phyloP scores from a whole-genome alignment of 148 eudicot species.

The Pharnaceum exiguum region DNA sequence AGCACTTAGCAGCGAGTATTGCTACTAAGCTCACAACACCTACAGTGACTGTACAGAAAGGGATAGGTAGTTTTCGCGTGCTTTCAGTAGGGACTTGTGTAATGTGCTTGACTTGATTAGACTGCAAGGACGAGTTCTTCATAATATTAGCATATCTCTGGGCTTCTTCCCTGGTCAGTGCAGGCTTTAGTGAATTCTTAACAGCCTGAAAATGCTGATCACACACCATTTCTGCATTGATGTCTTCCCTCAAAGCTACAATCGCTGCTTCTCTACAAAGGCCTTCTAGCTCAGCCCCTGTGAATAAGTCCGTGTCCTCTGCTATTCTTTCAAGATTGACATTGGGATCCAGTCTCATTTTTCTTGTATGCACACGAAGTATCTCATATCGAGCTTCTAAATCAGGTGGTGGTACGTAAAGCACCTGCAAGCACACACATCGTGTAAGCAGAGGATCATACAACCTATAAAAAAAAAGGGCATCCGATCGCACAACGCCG shows the following conservation, averaged over 20 bases:
- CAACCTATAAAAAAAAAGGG: too few species aligned
- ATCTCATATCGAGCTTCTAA: constrained; percentile 75
- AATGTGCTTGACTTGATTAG: too few species aligned
- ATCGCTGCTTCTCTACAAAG: constrained; percentile 88
- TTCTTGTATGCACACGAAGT: constrained; percentile 73
- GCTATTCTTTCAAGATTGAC: constrained; percentile 73
- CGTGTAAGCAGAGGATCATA: too few species aligned
- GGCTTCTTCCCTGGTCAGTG: constrained; percentile 48
- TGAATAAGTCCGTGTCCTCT: constrained; percentile 74
- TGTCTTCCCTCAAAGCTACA: constrained; percentile 82
- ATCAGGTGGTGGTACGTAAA: constrained; percentile 95
- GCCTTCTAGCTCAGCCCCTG: constrained; percentile 90
- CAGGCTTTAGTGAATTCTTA: constrained; percentile 52
- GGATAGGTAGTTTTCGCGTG: too few species aligned
- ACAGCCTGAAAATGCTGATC: constrained; percentile 63
- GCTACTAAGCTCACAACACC: too few species aligned
- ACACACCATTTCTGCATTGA: constrained; percentile 58
- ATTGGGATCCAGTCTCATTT: constrained; percentile 59
- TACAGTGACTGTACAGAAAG: too few species aligned
- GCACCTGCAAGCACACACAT: too few species aligned
- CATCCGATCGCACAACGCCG: too few species aligned
- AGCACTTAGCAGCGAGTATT: too few species aligned
- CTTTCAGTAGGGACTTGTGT: too few species aligned
- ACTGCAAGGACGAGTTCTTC: too few species aligned
- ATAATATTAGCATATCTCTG: constrained; percentile 50